Conservation (phyloP, 331 rosid species). For the Stylosanthes scabra region DNA sequence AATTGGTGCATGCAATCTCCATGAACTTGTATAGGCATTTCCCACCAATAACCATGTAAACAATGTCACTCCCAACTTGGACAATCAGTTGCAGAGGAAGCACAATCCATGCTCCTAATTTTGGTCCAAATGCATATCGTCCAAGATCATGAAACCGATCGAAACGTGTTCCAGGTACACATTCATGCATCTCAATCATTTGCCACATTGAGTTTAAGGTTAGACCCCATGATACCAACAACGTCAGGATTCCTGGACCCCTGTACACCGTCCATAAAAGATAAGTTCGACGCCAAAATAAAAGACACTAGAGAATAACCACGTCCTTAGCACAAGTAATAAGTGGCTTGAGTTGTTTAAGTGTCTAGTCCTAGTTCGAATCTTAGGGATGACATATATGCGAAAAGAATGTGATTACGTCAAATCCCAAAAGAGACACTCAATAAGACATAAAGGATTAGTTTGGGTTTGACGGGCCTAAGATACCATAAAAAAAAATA, state of each 20-base stretch:
- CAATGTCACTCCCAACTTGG: constrained; percentile 91
- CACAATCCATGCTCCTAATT: constrained; percentile 85
- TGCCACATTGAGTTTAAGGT: constrained; percentile 96
- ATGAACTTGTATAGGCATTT: constrained; percentile 79
- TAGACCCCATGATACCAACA: constrained; percentile 81
- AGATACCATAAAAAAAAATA: too few relatives aligned
- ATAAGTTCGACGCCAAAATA: too few relatives aligned
- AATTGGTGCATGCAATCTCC: constrained; percentile 83
- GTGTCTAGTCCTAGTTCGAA: too few relatives aligned
- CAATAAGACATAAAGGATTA: too few relatives aligned
- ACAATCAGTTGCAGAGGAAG: constrained; percentile 85
- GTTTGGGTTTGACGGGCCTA: too few relatives aligned
- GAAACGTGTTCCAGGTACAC: constrained; percentile 84
- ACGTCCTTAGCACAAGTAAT: too few relatives aligned
- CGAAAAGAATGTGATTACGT: too few relatives aligned
- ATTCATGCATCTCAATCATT: constrained; percentile 91
- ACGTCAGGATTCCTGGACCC: constrained; percentile 82
- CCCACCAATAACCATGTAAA: constrained; percentile 88
- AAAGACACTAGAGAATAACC: too few relatives aligned
- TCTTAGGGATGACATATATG: too few relatives aligned
- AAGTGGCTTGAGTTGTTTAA: too few relatives aligned
- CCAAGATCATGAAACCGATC: constrained; percentile 88
- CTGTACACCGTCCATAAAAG: too few relatives aligned
- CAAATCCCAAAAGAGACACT: too few relatives aligned
- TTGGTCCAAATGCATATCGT: constrained; percentile 79